Evolutionary conservation across 1,139 yeast species (phyloP), one percentile per base, ranked within the genome.

Genomic region (Blastobotrys raffinosifermentans): DNA sequence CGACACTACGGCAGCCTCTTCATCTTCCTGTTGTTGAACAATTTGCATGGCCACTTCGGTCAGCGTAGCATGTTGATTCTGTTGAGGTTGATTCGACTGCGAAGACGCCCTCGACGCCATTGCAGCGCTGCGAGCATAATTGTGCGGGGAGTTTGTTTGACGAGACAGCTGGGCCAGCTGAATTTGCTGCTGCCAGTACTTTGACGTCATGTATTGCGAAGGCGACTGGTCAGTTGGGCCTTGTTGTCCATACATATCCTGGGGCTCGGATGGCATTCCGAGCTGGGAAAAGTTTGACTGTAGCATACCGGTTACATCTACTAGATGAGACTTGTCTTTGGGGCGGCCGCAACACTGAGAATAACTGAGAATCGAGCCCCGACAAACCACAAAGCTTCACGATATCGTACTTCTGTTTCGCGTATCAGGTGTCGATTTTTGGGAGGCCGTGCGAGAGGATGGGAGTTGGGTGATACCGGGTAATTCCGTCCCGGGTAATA

Each of bases 101-200:
- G 31, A 38, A 25, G 31, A 48, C 22, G 49, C 48, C 36, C 55
- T 47, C 11, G 91, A 84, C 50, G 84, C 75, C 41, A 85, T 74
- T 2, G 97, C 97, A 39, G 93, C 94, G 51, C 83, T 84, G 46
- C 96, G 74, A 3, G 98, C 98, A 61, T 87, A 91, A 50, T 74
- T 82, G 62, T 91, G 96, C 7, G 96, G 87, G 30, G 75, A 64
- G 41, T 69, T 64, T 11, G 89, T 75, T 47, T 75, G 77, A 60
- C 95, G 73, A 4, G 96, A 83, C 31, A 84, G 63, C 46, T 80
- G 86, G 22, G 80, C 83, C 48, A 91, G 70, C 57, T 82, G 93
- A 40, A 74, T 67, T 64, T 91, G 98, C 53, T 87, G 87, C 58
- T 82, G 86, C 96, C 96, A 87, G 56, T 77, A 77, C 4, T 74